Percentiles rank a stretch among this genome's conserved stretches.
Conservation (phyloP, 768 basidiomycete species). For the Solioccasus polychromus region DNA sequence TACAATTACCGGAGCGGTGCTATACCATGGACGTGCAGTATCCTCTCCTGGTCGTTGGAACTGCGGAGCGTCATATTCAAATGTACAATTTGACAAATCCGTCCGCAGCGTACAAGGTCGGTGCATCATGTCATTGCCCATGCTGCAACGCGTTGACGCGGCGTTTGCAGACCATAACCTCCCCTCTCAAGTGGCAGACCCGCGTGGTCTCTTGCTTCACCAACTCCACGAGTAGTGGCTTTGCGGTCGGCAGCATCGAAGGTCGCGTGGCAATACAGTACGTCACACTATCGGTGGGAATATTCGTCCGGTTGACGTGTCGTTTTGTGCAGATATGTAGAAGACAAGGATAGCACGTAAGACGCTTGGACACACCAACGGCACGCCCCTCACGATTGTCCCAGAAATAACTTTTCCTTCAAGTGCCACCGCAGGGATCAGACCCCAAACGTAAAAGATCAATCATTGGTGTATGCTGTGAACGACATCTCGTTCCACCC, state of each 20-base stretch:
- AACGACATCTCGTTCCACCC: slow-evolving; percentile 88
- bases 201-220: slow-evolving; percentile 83
- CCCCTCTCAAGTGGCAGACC: slow-evolving; percentile 93
- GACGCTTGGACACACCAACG: slow-evolving; percentile 17
- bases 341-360: slow-evolving; percentile 76
- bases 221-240: slow-evolving; percentile 61
- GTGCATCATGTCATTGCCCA: slow-evolving; percentile 12
- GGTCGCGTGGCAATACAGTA: slow-evolving; percentile 96
- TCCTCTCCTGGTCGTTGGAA: slow-evolving; percentile 87
- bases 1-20: slow-evolving; percentile 86
- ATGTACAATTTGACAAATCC: slow-evolving; percentile 88
- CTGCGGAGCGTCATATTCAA: slow-evolving; percentile 88
- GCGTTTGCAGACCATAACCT: slow-evolving; percentile 60
- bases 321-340: slow-evolving; percentile 62
- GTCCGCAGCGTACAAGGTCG: slow-evolving; percentile 71
- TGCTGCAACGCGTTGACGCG: slow-evolving; percentile 1
- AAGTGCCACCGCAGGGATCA: slow-evolving; percentile 72
- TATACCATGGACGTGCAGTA: slow-evolving; percentile 83
- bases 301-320: not conserved
- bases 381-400: not conserved
- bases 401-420: slow-evolving; percentile 82
- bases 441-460: slow-evolving; percentile 55
- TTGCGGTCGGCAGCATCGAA: slow-evolving; percentile 83
- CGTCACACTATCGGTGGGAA: slow-evolving; percentile 31
- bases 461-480: slow-evolving; percentile 74